These are phyloP conservation scores for Xerocomus amazonicus DNA, from an alignment of 1,284 basidiomycete genomes.

Conservation along the genomic window DNA sequence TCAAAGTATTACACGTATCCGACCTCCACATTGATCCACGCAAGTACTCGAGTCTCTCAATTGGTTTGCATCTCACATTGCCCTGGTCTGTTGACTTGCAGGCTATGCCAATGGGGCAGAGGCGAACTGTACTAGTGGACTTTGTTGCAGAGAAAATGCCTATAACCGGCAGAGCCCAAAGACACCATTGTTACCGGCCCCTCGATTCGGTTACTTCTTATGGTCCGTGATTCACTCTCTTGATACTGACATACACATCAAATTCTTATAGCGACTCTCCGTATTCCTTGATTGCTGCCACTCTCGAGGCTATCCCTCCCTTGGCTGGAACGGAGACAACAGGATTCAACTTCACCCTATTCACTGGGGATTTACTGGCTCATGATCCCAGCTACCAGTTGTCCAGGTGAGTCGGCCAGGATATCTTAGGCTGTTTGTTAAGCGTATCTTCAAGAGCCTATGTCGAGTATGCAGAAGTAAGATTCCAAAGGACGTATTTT, in stretches of 20 bases:
- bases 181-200: conserved; percentile 51
- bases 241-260: background rate
- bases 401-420: conserved; percentile 43
- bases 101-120: conserved; percentile 72
- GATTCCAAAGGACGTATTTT: conserved; percentile 5
- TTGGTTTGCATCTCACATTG: background rate
- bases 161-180: conserved; percentile 53
- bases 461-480: conserved; percentile 56
- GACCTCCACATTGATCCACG: conserved; percentile 78
- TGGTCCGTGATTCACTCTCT: conserved; percentile 41
- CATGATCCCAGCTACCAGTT: conserved; percentile 67
- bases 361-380: conserved; percentile 75
- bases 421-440: background rate
- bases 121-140: conserved; percentile 68
- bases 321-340: conserved; percentile 58
- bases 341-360: conserved; percentile 66
- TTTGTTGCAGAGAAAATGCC: conserved; percentile 65
- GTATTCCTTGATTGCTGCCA: conserved; percentile 57
- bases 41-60: conserved; percentile 26
- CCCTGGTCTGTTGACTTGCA: conserved; percentile 24
- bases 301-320: conserved; percentile 64
- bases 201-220: conserved; percentile 60
- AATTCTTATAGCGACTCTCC: conserved; percentile 59
- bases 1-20: conserved; percentile 75
- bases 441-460: conserved; percentile 36